Conservation (phyloP, 805 yeast species). For the Ogataea methanolica region DNA sequence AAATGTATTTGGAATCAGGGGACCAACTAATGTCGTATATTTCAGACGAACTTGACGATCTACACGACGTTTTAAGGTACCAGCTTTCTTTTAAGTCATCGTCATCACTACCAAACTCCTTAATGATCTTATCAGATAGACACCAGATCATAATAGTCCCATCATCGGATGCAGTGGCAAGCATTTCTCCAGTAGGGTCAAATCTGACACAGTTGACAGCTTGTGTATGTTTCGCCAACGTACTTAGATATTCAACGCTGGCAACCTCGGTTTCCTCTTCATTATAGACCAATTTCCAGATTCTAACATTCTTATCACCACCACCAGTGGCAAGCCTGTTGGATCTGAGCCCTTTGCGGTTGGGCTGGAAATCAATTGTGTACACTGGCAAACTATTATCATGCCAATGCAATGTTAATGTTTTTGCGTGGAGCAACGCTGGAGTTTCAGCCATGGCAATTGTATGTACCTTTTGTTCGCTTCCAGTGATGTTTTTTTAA, state of each 20-base stretch:
- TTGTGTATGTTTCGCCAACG: constrained; percentile 83
- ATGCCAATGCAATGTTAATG: constrained; percentile 67
- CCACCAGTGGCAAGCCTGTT: constrained; percentile 82
- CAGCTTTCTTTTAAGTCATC: constrained; percentile 70
- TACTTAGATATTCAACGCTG: constrained; percentile 69
- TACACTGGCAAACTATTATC: constrained; percentile 73
- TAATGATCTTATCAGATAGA: constrained; percentile 45
- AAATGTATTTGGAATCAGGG: constrained; percentile 69
- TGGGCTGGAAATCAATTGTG: constrained; percentile 59
- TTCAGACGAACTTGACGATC: constrained; percentile 54
- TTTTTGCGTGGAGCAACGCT: constrained; percentile 31
- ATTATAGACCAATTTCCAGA: constrained; percentile 28
- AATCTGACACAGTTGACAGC: constrained; percentile 92
- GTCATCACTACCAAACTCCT: constrained; percentile 56
- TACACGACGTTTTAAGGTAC: constrained; percentile 55
- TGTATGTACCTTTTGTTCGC: neutral
- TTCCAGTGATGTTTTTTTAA: neutral
- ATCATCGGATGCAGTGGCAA: constrained; percentile 95
- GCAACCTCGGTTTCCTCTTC: constrained; percentile 19
- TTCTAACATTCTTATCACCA: constrained; percentile 86
- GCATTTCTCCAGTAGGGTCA: constrained; percentile 57
- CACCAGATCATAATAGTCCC: constrained; percentile 85
- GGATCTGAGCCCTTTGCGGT: constrained; percentile 18
- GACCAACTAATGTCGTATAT: constrained; percentile 93
- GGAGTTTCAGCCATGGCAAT: neutral